Conservation (phyloP, 805 yeast genomes). For the Blastobotrys terrestris region DNA sequence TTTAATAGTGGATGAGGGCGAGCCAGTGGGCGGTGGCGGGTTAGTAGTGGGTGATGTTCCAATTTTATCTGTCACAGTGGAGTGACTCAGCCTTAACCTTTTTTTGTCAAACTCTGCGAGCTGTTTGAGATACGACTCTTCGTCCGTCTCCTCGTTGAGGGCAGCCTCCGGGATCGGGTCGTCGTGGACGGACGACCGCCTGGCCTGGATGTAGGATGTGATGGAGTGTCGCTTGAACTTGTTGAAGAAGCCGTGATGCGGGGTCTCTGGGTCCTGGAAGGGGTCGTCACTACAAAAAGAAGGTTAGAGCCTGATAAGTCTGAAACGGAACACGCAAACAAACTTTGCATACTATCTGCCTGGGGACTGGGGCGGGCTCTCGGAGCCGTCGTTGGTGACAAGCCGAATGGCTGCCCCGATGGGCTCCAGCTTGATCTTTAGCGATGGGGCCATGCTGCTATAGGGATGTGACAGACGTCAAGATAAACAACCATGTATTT, state of each 20-base stretch:
- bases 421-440: conserved; percentile 2
- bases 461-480: neutral
- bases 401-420: conserved; percentile 8
- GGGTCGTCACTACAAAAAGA: neutral
- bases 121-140: conserved; percentile 1
- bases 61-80: neutral
- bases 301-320: neutral
- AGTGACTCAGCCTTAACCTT: conserved; percentile 1
- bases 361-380: neutral
- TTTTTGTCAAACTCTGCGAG: conserved; percentile 1
- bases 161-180: neutral
- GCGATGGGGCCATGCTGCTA: conserved; percentile 1
- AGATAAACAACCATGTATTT: neutral
- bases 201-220: neutral
- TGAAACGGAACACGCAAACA: neutral
- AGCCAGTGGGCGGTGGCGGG: neutral
- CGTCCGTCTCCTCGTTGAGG: neutral
- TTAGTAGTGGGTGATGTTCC: conserved; percentile 1
- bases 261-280: neutral
- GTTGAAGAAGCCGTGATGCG: neutral
- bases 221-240: neutral
- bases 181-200: neutral
- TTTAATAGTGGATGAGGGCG: neutral
- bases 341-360: neutral
- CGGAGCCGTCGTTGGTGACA: conserved; percentile 6